Conservation (phyloP, 768 basidiomycete species). For the Lactifluus pinguis region DNA sequence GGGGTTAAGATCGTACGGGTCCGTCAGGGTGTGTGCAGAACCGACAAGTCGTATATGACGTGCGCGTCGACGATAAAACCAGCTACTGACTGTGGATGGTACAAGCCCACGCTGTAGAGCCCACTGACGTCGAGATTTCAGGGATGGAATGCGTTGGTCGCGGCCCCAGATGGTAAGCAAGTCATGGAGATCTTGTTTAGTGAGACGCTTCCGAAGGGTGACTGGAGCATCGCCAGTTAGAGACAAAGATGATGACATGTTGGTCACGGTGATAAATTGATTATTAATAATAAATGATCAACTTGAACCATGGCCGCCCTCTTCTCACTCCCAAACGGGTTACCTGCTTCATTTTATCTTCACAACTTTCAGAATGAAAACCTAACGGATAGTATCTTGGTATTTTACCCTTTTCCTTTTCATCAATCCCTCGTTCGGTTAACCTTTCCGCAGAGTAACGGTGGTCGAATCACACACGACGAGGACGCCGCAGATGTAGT, state of each 20-base stretch:
- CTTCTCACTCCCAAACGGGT: constrained; percentile 1
- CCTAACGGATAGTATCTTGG: constrained; percentile 16
- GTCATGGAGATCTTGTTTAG: background rate
- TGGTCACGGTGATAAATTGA: no score
- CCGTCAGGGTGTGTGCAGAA: background rate
- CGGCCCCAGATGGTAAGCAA: constrained; percentile 1
- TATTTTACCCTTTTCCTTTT: background rate
- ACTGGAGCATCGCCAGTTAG: no score
- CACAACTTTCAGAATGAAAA: background rate
- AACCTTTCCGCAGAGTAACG: constrained; percentile 2
- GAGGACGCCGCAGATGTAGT: constrained; percentile 11
- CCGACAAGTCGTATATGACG: background rate
- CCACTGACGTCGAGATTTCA: constrained; percentile 7
- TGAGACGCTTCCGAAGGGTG: background rate
- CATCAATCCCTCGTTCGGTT: background rate
- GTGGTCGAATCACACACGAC: constrained; percentile 7
- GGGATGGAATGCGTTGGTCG: constrained; percentile 5
- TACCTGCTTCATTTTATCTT: background rate
- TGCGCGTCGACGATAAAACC: constrained; percentile 3
- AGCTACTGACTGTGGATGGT: background rate
- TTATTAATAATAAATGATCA: no score
- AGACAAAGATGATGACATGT: no score
- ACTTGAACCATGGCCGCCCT: background rate
- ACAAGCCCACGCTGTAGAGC: background rate
- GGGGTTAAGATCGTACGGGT: background rate